Evolutionary conservation across 805 yeast species (phyloP).

Genomic region (Saccharomycopsis sp.): DNA sequence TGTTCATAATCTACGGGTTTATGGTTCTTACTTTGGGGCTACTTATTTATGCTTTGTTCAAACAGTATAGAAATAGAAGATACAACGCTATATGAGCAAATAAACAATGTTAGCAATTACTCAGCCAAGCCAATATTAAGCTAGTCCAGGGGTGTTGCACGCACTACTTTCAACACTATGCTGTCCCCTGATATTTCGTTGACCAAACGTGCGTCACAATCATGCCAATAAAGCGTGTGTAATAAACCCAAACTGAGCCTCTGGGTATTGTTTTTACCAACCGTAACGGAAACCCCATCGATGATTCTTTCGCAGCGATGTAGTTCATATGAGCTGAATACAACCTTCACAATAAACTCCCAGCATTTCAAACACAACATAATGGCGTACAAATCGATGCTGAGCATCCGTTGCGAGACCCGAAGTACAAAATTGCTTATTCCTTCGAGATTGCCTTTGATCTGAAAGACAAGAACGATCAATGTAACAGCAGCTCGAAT

Average conservation of each 20-base stretch:
- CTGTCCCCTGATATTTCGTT: neutral
- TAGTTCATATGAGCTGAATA: neutral
- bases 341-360: neutral
- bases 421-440: neutral
- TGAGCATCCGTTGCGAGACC: neutral
- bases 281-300: neutral
- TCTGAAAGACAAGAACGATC: neutral
- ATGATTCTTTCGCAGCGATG: neutral
- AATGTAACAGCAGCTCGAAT: neutral
- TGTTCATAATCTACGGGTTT: constrained; percentile 17
- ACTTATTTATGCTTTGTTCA: constrained; percentile 3
- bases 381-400: neutral
- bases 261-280: neutral
- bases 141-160: neutral
- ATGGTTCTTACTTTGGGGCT: constrained; percentile 7
- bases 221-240: neutral
- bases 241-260: neutral
- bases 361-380: neutral
- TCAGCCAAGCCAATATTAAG: neutral
- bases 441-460: neutral
- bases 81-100: neutral
- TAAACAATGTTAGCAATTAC: neutral
- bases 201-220: neutral
- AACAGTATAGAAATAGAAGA: neutral
- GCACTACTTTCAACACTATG: neutral